Conservation (phyloP, 768 basidiomycete genomes). For the Hypholoma fasciculare region DNA sequence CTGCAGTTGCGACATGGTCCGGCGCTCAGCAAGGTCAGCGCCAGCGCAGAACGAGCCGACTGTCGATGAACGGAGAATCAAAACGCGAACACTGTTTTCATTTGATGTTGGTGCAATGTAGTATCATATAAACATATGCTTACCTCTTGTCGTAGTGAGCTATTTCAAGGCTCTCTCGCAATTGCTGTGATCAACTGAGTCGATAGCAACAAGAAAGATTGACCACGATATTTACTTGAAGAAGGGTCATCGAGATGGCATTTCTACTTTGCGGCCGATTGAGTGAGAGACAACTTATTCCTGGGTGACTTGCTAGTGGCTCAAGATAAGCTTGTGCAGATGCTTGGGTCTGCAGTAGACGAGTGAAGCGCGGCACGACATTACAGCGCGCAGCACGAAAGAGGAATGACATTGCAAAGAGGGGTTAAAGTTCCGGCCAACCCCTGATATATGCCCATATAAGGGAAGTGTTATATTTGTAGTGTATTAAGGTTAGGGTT, state of each 20-base stretch:
- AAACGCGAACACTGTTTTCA: slow-evolving; percentile 61
- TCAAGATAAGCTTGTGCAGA: slow-evolving; percentile 46
- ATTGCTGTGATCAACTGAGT: slow-evolving; percentile 49
- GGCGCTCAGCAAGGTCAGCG: slow-evolving; percentile 84
- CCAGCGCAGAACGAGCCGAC: slow-evolving; percentile 88
- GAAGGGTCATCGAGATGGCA: slow-evolving; percentile 75
- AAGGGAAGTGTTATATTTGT: not conserved
- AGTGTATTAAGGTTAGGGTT: slow-evolving; percentile 48
- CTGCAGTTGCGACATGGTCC: slow-evolving; percentile 75
- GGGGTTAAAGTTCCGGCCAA: not conserved
- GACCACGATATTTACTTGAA: slow-evolving; percentile 48
- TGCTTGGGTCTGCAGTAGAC: slow-evolving; percentile 21
- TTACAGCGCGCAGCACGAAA: not conserved
- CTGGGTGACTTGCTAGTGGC: slow-evolving; percentile 52
- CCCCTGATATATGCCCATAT: not conserved
- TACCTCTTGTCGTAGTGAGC: slow-evolving; percentile 70
- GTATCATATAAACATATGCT: slow-evolving; percentile 6
- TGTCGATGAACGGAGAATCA: slow-evolving; percentile 81
- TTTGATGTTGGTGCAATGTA: not conserved
- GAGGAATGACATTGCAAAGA: not conserved
- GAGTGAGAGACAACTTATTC: slow-evolving; percentile 73
- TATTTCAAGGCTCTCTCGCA: slow-evolving; percentile 65
- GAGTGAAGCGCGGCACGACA: not conserved
- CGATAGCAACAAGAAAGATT: not conserved
- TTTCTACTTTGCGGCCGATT: slow-evolving; percentile 85